Evolutionary conservation across 441 rosid species (phyloP).

Genomic region (Pelargonium cotyledonis): DNA sequence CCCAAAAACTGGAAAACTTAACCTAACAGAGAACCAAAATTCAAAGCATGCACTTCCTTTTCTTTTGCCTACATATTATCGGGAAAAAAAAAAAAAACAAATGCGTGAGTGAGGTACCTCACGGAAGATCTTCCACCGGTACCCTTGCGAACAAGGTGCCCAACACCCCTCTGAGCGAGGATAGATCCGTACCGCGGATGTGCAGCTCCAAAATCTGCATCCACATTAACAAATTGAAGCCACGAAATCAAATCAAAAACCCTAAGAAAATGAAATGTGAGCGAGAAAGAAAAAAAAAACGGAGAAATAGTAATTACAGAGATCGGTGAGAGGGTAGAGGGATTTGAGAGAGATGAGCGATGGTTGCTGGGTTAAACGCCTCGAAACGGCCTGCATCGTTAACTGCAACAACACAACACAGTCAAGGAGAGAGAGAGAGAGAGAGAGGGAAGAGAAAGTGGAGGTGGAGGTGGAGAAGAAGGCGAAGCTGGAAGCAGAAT

Average conservation of each 20-base stretch:
- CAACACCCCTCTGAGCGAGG: constrained; percentile 54
- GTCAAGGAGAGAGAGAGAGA: background rate
- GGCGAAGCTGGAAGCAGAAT: background rate
- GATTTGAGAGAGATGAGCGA: constrained; percentile 37
- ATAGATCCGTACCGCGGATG: constrained; percentile 57
- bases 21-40: background rate
- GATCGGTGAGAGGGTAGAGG: constrained; percentile 34
- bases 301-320: background rate
- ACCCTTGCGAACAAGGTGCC: constrained; percentile 91
- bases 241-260: constrained; percentile 2
- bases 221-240: background rate
- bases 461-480: background rate
- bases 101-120: constrained; percentile 39
- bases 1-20: too few species aligned
- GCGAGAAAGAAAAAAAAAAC: background rate
- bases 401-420: background rate
- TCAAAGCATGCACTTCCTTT: background rate
- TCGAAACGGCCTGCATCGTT: constrained; percentile 72
- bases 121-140: constrained; percentile 99
- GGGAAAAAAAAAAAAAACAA: background rate
- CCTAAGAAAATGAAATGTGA: background rate
- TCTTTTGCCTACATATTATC: background rate
- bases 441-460: background rate
- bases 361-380: constrained; percentile 56
- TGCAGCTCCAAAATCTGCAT: constrained; percentile 51